phyloP scores from a whole-genome alignment of 106 monocot genomes.

The Amphibolis antarctica region DNA sequence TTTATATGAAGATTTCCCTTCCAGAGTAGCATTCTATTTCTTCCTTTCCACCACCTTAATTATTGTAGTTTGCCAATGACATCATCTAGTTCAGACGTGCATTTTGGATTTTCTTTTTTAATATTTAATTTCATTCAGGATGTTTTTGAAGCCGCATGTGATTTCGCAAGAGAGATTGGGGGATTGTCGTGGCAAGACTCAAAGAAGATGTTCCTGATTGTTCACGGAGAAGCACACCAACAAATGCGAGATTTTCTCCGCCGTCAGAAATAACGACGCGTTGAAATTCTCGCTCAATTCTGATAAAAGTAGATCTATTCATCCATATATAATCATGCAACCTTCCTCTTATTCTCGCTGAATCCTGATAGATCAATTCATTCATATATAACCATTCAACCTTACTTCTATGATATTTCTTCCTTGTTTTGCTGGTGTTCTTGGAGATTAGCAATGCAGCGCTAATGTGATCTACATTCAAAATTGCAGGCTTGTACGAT shows the following conservation, averaged over 20 bases:
- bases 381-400: too few species aligned
- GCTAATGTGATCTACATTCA: too few species aligned
- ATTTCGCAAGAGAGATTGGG: conserved; percentile 71
- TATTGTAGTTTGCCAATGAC: neutral
- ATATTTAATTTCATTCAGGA: conserved; percentile 36
- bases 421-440: too few species aligned
- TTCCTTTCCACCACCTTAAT: neutral
- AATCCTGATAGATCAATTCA: too few species aligned
- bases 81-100: neutral
- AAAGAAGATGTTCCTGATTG: conserved; percentile 61
- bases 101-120: neutral
- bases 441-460: too few species aligned
- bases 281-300: neutral
- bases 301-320: too few species aligned
- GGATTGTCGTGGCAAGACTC: conserved; percentile 76
- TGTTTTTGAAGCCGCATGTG: conserved; percentile 75
- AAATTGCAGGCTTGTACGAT: too few species aligned
- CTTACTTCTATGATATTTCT: too few species aligned
- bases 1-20: conserved; percentile 96
- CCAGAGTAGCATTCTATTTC: conserved; percentile 39
- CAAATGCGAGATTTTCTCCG: conserved; percentile 85
- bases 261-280: conserved; percentile 39
- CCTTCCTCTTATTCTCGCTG: neutral
- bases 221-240: conserved; percentile 66
- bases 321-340: too few species aligned